Base-by-base conservation (phyloP, 1,284 basidiomycete genomes). In the Puccinia novopanici region DNA sequence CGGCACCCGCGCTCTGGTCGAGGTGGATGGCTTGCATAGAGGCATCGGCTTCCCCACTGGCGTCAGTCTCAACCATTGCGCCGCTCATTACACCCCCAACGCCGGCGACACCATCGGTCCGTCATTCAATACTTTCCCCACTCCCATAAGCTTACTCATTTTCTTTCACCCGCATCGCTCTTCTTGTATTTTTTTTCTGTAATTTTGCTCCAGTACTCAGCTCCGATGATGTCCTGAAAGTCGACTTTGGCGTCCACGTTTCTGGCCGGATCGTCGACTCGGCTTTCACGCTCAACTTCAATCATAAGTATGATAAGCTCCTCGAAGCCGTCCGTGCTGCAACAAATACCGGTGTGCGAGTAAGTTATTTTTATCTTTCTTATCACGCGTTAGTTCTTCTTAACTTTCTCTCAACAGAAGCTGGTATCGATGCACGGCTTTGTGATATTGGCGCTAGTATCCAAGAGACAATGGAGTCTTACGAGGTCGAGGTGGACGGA, bases 381-480 rank as follows among this genome's bases (percentile, higher is more conserved):
- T n/a, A n/a, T n/a, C n/a, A n/a, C n/a, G n/a, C 73, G 48, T 79
- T 73, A 50, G 74, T 19, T 27, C 13, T 75, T 40, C 40, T 19
- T 79, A 74, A 45, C 81, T 70, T 72, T 82, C 57, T 42, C 82
- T 81, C 22, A 61, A 55, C 82, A 95, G 94, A 95, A 89, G 93
- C 96, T 9, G 97, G 97, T 3, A 98, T 99, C 84, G 97, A 99
- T 84, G 93, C 93, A 0, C 90, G 95, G 65, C 88, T 99, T 68
- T 95, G 94, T 82, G 96, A 99, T 85, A 89, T 99, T 54, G 97
- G 92, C 9, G 95, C 91, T 0, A 89, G 90, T 55, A 95, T 99
- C 81, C 96, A 99, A 86, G 97, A 99, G 86, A 95, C 95, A 3
- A 99, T 99, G 97, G 95, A 98, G 86, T 94, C 93, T 5, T 98